A percentile compares a stretch with the other conserved stretches of the same genome.
phyloP scores from a whole-genome alignment of 345 rosid species.

The Cochlearia excelsa region DNA sequence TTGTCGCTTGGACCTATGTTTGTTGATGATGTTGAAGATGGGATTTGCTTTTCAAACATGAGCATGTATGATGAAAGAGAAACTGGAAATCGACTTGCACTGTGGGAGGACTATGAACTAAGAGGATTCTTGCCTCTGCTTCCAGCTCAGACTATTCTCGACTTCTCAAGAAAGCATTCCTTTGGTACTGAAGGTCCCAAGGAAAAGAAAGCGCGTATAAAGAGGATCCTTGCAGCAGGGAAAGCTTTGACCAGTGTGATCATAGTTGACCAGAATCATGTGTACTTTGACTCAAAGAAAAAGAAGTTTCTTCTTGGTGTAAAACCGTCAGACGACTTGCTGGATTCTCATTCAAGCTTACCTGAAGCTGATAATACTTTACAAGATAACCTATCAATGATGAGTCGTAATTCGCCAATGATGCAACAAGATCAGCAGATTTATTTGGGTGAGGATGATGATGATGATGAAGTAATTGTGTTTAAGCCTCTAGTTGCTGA shows the following conservation, averaged over 20 bases:
- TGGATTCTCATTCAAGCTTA: constrained; percentile 34
- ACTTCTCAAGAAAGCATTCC: constrained; percentile 71
- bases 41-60: constrained; percentile 79
- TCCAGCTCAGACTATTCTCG: constrained; percentile 84
- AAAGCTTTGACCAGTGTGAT: constrained; percentile 63
- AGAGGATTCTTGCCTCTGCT: constrained; percentile 85
- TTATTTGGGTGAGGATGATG: constrained; percentile 63
- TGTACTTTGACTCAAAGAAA: constrained; percentile 63
- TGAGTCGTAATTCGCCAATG: constrained; percentile 33
- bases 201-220: constrained; percentile 65
- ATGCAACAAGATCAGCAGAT: constrained; percentile 40
- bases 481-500: constrained; percentile 72
- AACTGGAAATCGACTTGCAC: constrained; percentile 79
- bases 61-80: constrained; percentile 89
- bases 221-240: constrained; percentile 84
- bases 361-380: constrained; percentile 34
- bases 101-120: constrained; percentile 92
- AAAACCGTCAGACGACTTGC: constrained; percentile 44
- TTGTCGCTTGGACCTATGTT: constrained; percentile 47
- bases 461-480: constrained; percentile 92
- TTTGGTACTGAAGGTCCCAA: constrained; percentile 59
- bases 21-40: constrained; percentile 68
- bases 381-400: constrained; percentile 38
- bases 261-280: constrained; percentile 53
- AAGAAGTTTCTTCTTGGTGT: constrained; percentile 75